Evolutionary conservation across 1,139 yeast species (phyloP).

Genomic region (Candida sanyaensis): DNA sequence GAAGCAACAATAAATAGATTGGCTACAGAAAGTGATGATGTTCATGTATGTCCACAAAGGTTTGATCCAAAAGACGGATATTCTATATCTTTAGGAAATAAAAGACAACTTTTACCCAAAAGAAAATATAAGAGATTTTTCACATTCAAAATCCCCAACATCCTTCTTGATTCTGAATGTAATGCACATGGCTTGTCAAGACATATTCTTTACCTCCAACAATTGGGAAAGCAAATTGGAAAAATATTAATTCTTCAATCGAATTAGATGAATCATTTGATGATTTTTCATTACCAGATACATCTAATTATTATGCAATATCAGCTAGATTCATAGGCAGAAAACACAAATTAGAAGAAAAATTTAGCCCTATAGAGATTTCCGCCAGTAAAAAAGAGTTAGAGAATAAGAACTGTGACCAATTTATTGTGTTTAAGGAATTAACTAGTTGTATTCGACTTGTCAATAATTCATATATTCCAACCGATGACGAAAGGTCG

Average conservation of each 20-base stretch:
- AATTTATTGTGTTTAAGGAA: slow-evolving; percentile 42
- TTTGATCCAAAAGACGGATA: slow-evolving; percentile 33
- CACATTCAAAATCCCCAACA: slow-evolving; percentile 43
- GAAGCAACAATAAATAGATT: slow-evolving; percentile 34
- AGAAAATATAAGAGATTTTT: slow-evolving; percentile 40
- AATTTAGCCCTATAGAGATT: slow-evolving; percentile 15
- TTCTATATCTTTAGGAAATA: slow-evolving; percentile 24
- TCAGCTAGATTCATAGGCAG: slow-evolving; percentile 45
- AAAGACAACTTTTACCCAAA: slow-evolving; percentile 28
- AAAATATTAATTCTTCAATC: slow-evolving; percentile 9
- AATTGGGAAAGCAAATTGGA: slow-evolving; percentile 28
- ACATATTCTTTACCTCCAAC: slow-evolving; percentile 45
- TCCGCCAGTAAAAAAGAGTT: slow-evolving; percentile 22
- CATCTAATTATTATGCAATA: slow-evolving; percentile 38
- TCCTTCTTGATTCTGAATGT: slow-evolving; percentile 41
- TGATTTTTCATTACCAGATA: slow-evolving; percentile 27
- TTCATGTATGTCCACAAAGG: slow-evolving; percentile 18
- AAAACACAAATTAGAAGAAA: slow-evolving; percentile 20
- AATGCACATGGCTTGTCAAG: slow-evolving; percentile 31
- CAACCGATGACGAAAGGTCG: slow-evolving; percentile 14
- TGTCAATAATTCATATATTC: slow-evolving; percentile 22
- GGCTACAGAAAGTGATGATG: slow-evolving; percentile 23
- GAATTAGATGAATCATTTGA: slow-evolving; percentile 12
- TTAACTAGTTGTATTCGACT: slow-evolving; percentile 28
- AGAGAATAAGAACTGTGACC: slow-evolving; percentile 41